Conservation (phyloP, 495 filamentous ascomycete genomes). For the Delitschia confertaspora region DNA sequence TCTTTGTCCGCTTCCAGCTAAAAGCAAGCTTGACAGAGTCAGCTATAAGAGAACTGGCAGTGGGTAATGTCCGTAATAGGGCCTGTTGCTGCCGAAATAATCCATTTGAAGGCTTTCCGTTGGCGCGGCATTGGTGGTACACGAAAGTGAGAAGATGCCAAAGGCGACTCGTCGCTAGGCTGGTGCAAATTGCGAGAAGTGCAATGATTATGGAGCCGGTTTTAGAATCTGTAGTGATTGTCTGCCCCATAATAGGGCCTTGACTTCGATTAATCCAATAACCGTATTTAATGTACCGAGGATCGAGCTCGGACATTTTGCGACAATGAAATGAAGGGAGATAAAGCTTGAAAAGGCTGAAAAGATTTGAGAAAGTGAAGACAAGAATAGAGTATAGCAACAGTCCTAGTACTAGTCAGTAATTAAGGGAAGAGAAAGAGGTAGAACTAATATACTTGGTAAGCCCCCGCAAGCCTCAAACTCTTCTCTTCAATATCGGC, state of each 20-base stretch:
- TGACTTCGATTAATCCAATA: not conserved
- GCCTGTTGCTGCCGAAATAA: constrained; percentile 9
- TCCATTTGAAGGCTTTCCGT: not conserved
- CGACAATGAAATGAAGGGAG: too few relatives aligned
- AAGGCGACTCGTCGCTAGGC: not conserved
- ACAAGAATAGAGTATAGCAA: too few relatives aligned
- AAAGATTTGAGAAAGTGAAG: too few relatives aligned
- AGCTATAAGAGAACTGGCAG: constrained; percentile 2
- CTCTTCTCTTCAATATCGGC: too few relatives aligned
- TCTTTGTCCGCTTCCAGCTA: not conserved
- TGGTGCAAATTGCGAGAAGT: not conserved
- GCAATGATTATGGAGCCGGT: constrained; percentile 1
- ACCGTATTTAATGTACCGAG: constrained; percentile 1
- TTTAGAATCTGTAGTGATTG: not conserved
- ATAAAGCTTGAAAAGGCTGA: too few relatives aligned
- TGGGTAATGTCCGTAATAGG: constrained; percentile 4
- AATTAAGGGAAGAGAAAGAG: too few relatives aligned
- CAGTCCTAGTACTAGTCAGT: too few relatives aligned
- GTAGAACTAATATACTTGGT: too few relatives aligned
- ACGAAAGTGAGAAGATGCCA: constrained; percentile 6
- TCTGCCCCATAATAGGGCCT: constrained; percentile 1
- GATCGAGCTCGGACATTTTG: constrained; percentile 4
- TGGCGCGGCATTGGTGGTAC: constrained; percentile 3
- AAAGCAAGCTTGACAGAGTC: constrained; percentile 1
- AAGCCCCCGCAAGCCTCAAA: too few relatives aligned